These are phyloP conservation scores for Phytophthora citricola DNA, from an alignment of 352 stramenopile genomes.

Conservation along the genomic window DNA sequence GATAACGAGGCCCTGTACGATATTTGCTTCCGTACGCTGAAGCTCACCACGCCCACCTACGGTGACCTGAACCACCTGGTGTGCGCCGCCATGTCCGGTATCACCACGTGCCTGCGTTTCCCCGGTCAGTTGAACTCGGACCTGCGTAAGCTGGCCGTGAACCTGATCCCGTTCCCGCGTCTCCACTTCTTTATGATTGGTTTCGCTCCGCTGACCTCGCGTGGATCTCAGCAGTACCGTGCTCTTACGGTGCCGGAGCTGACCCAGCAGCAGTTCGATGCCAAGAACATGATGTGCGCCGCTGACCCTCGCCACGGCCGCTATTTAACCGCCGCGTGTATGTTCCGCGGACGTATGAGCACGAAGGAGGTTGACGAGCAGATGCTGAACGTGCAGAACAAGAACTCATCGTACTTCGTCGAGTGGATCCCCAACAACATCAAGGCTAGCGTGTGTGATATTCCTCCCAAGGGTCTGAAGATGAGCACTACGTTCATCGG, in stretches of 20 bases:
- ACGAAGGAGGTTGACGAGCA: slow-evolving; percentile 99
- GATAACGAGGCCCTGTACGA: slow-evolving; percentile 99
- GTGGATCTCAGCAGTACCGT: slow-evolving; percentile 97
- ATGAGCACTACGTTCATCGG: slow-evolving; percentile 99
- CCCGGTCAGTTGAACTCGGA: slow-evolving; percentile 99
- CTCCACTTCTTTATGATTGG: slow-evolving; percentile 99
- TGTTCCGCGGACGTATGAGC: slow-evolving; percentile 99
- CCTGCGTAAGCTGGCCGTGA: slow-evolving; percentile 98
- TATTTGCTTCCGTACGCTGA: slow-evolving; percentile 99
- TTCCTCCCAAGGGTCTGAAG: slow-evolving; percentile 97
- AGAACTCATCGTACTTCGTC: slow-evolving; percentile 99
- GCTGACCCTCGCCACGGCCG: slow-evolving; percentile 98
- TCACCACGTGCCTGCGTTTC: slow-evolving; percentile 99
- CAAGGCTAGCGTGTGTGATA: slow-evolving; percentile 99
- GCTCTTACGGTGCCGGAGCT: slow-evolving; percentile 98
- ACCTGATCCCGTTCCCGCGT: slow-evolving; percentile 99
- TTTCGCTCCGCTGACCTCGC: slow-evolving; percentile 97
- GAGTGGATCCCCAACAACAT: slow-evolving; percentile 99
- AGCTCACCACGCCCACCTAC: slow-evolving; percentile 99
- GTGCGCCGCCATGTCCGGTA: slow-evolving; percentile 98
- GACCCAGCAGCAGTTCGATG: slow-evolving; percentile 99
- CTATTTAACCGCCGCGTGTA: slow-evolving; percentile 99
- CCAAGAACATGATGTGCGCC: slow-evolving; percentile 99
- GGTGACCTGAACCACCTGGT: slow-evolving; percentile 99
- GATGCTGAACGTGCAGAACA: slow-evolving; percentile 99